Evolutionary conservation across 1,284 basidiomycete genomes (phyloP).

Genomic region (Rhodotorula sp.): DNA sequence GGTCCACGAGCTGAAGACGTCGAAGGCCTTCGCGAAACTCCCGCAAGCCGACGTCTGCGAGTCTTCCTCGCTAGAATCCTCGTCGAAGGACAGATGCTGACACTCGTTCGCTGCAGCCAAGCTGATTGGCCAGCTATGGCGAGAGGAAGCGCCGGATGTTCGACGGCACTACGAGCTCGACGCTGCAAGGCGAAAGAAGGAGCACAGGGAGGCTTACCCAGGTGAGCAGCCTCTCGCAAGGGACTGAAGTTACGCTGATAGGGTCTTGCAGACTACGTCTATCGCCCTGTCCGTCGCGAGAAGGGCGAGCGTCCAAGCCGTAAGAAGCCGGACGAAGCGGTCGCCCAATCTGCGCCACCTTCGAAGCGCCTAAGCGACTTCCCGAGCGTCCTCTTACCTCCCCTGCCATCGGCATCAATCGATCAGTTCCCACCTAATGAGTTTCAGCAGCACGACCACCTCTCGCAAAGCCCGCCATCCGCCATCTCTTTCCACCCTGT

Average conservation of each 20-base stretch:
- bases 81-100: neutral
- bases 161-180: constrained; percentile 13
- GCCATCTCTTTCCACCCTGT: no score
- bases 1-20: constrained; percentile 9
- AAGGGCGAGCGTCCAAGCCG: neutral
- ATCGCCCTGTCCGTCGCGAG: constrained; percentile 6
- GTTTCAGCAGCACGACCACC: neutral
- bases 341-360: no score
- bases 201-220: constrained; percentile 16
- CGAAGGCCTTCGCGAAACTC: neutral
- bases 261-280: neutral
- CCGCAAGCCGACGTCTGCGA: constrained; percentile 25
- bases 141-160: constrained; percentile 13
- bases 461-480: neutral
- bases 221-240: neutral
- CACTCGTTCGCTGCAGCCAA: constrained; percentile 4
- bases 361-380: no score
- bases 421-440: neutral
- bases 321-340: neutral
- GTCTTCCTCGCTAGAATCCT: neutral
- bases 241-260: neutral
- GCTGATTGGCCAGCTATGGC: constrained; percentile 21
- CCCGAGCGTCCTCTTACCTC: neutral
- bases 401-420: neutral
- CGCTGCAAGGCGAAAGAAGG: constrained; percentile 8